Percentiles rank a stretch among this genome's conserved stretches.
Conservation (phyloP, 2,329 filamentous ascomycete genomes). For the Claviceps sp. region DNA sequence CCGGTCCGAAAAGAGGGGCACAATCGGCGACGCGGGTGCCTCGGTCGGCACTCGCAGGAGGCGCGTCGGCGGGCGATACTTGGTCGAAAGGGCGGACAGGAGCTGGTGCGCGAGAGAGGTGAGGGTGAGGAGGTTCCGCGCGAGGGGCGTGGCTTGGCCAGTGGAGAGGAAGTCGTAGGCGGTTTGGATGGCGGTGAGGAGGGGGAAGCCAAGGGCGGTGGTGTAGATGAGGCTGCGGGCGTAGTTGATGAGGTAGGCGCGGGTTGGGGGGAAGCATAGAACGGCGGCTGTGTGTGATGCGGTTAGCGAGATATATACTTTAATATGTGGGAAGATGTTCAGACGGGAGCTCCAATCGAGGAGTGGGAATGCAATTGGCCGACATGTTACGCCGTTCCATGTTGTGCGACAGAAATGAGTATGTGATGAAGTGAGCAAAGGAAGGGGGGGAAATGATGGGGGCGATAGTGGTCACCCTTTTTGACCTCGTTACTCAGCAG, state of each 20-base stretch:
- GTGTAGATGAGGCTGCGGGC: conserved; percentile 65
- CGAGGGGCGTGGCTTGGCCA: conserved; percentile 29
- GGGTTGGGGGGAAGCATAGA: conserved; percentile 44
- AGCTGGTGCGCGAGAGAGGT: conserved; percentile 29
- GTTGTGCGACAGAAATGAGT: no score
- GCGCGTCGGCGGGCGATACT: conserved; percentile 7
- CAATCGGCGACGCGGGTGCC: conserved; percentile 45
- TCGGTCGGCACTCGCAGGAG: conserved; percentile 22
- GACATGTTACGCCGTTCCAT: no score
- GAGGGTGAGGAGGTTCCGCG: conserved; percentile 19
- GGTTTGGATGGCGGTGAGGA: conserved; percentile 43
- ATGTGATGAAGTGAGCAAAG: no score
- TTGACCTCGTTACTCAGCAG: no score
- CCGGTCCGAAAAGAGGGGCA: conserved; percentile 44
- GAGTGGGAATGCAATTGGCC: no score
- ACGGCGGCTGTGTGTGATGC: conserved; percentile 29
- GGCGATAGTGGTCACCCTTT: no score
- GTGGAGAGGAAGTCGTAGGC: conserved; percentile 42
- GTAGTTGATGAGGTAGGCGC: conserved; percentile 61
- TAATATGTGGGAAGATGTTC: no score
- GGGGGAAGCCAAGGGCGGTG: conserved; percentile 51
- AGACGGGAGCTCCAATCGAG: no score
- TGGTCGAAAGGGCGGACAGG: conserved; percentile 24
- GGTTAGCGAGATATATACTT: no score
- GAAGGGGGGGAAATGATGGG: no score